These are phyloP conservation scores for Nicotiana undulata DNA, from an alignment of 257 asterid genomes.

Conservation along the genomic window DNA sequence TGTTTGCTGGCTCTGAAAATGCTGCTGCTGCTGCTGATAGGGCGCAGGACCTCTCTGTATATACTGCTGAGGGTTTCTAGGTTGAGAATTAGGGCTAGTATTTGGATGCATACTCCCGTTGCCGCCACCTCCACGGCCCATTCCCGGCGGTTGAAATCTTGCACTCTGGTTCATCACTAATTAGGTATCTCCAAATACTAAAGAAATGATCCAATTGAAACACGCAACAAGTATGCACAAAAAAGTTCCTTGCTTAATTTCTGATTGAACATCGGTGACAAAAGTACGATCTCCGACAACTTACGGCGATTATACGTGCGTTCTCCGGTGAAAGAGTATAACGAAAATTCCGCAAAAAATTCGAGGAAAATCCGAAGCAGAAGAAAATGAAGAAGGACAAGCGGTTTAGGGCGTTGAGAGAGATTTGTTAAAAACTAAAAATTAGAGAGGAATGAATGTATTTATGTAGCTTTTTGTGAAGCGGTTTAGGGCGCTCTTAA, in stretches of 20 bases:
- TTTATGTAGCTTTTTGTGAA: constrained; percentile 3
- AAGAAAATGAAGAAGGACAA: not conserved
- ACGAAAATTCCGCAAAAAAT: not conserved
- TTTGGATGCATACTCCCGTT: constrained; percentile 50
- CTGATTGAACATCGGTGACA: not conserved
- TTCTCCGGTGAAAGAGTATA: not conserved
- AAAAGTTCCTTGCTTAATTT: constrained; percentile 9
- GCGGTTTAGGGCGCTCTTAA: too few species aligned
- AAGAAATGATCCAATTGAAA: constrained; percentile 13
- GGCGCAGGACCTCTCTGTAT: constrained; percentile 51
- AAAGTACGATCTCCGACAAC: not conserved
- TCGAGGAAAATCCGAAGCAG: not conserved
- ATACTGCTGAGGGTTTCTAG: constrained; percentile 63
- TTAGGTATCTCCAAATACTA: constrained; percentile 6
- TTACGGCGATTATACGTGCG: not conserved
- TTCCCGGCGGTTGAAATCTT: constrained; percentile 91
- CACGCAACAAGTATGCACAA: constrained; percentile 13
- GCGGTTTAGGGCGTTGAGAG: constrained; percentile 25
- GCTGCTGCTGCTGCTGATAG: constrained; percentile 47
- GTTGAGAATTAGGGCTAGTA: constrained; percentile 55
- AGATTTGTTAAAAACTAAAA: constrained; percentile 2
- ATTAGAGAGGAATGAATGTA: constrained; percentile 7
- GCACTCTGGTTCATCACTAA: constrained; percentile 65
- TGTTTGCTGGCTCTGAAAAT: constrained; percentile 19
- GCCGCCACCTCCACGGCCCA: constrained; percentile 59